Base-by-base conservation (phyloP, 257 asterid genomes). In the Solanum habrochaites region DNA sequence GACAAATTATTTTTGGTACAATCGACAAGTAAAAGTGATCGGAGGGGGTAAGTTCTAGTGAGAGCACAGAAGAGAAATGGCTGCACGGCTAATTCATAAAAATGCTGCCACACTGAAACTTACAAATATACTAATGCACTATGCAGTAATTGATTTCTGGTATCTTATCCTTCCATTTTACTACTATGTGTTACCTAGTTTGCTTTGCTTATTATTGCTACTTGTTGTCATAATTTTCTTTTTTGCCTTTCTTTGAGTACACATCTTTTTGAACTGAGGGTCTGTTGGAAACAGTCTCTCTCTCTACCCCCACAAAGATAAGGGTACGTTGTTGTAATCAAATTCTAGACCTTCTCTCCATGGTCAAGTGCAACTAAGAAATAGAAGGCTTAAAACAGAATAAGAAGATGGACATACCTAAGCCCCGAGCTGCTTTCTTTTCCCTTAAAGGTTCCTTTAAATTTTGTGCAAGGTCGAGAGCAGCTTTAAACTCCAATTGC, bases 381-480 rank as follows among this genome's bases (percentile, higher is more conserved):
- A 21, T 60, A n/a, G 12, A 16, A 20, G 23, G 39, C 11, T 70
- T 73, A 47, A 58, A 27, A 86, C 16, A 29, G 64, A 32, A 37
- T 70, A 25, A 31, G n/a, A 35, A 87, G 80, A 67, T 27, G 56
- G 84, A 85, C 81, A 39, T 93, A 97, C 99, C 99, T 93, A 97
- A 91, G 43, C 99, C 99, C 90, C 99, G 91, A 60, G 99, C 98
- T 86, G 99, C 99, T 91, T 97, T 97, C 93, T 95, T 97, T 91
- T 96, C 98, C 95, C 94, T 98, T 25, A 92, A 93, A 47, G 97
- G 94, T 86, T 96, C 98, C 87, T 92, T 89, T 27, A 97, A 91
- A 87, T 90, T 91, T 91, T 92, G 95, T 11, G 99, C 98, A 88
- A 96, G 94, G 87, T 94, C 98, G 69, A 97, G 95, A 11, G 99